A percentile compares a stretch with the other conserved stretches of the same genome.
These are phyloP conservation scores for Penicillium diatomitis DNA, from an alignment of 495 filamentous ascomycete genomes.

Conservation along the genomic window DNA sequence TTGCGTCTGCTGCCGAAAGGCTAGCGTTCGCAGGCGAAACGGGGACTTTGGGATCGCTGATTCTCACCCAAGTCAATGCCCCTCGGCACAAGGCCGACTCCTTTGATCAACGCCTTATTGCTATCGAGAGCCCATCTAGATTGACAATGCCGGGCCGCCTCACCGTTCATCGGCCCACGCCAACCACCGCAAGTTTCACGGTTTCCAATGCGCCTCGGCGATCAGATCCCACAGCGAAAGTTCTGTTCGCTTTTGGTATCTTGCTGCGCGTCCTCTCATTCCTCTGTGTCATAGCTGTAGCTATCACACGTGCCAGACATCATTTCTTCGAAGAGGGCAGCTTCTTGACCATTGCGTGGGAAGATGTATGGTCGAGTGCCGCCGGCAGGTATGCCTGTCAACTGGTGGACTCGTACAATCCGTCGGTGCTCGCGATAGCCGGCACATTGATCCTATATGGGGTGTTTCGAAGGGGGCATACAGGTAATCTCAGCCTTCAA, in stretches of 20 bases:
- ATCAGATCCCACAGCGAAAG: constrained; percentile 46
- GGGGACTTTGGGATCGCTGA: too few relatives aligned
- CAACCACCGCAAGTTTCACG: constrained; percentile 78
- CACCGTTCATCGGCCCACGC: constrained; percentile 62
- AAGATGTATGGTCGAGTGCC: constrained; percentile 25
- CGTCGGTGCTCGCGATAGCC: constrained; percentile 17
- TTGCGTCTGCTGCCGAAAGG: not conserved
- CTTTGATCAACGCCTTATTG: too few relatives aligned
- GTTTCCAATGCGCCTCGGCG: constrained; percentile 61
- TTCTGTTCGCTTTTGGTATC: constrained; percentile 41
- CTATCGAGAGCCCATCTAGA: not conserved
- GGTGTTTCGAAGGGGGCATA: constrained; percentile 42
- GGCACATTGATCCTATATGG: constrained; percentile 32
- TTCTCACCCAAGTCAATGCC: too few relatives aligned
- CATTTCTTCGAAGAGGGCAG: constrained; percentile 13
- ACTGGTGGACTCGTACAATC: constrained; percentile 29
- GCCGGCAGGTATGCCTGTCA: constrained; percentile 21
- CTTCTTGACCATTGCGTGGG: constrained; percentile 16
- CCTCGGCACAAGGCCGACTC: too few relatives aligned
- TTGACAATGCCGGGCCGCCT: constrained; percentile 43
- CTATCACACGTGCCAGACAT: constrained; percentile 28
- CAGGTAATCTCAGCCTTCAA: constrained; percentile 23
- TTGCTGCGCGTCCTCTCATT: constrained; percentile 39
- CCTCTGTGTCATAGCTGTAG: constrained; percentile 31
- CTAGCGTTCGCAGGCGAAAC: not conserved